Evolutionary conservation across 306 rosid genomes (phyloP).

Genomic region (Cicer arietinum): DNA sequence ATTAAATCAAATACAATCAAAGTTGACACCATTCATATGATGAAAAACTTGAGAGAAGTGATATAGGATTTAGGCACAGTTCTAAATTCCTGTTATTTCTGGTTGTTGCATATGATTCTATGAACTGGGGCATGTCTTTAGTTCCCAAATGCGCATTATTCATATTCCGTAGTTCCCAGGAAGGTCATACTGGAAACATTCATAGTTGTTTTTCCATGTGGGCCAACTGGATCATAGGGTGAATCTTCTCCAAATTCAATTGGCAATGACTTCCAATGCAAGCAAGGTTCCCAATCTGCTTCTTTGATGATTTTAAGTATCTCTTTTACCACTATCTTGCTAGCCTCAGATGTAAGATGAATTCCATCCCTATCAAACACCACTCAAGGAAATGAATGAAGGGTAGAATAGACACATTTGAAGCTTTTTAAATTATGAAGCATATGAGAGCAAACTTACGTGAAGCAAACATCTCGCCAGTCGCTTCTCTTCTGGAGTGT

Average conservation of each 20-base stretch:
- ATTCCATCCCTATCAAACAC: constrained; percentile 71
- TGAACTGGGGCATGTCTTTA: not conserved
- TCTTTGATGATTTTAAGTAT: constrained; percentile 61
- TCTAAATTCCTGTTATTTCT: constrained; percentile 12
- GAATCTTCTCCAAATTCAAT: constrained; percentile 64
- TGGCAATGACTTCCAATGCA: constrained; percentile 63
- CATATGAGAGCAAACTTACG: constrained; percentile 52
- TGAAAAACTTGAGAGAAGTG: constrained; percentile 14
- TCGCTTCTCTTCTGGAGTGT: constrained; percentile 61
- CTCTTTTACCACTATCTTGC: constrained; percentile 69
- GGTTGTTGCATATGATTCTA: not conserved
- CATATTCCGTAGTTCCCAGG: constrained; percentile 24
- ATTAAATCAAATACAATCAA: constrained; percentile 9
- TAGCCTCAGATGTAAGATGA: constrained; percentile 70
- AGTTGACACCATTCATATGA: not conserved
- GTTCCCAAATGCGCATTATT: constrained; percentile 5
- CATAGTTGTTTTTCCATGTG: constrained; percentile 43
- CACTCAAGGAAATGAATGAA: not conserved
- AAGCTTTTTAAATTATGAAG: not conserved
- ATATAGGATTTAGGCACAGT: not conserved
- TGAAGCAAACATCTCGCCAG: constrained; percentile 71
- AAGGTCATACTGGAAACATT: constrained; percentile 23
- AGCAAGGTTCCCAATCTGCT: constrained; percentile 78
- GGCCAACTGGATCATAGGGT: constrained; percentile 42
- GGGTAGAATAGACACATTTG: not conserved